phyloP scores from a whole-genome alignment of 495 filamentous ascomycete genomes.

The Penicillium longicatenatum region DNA sequence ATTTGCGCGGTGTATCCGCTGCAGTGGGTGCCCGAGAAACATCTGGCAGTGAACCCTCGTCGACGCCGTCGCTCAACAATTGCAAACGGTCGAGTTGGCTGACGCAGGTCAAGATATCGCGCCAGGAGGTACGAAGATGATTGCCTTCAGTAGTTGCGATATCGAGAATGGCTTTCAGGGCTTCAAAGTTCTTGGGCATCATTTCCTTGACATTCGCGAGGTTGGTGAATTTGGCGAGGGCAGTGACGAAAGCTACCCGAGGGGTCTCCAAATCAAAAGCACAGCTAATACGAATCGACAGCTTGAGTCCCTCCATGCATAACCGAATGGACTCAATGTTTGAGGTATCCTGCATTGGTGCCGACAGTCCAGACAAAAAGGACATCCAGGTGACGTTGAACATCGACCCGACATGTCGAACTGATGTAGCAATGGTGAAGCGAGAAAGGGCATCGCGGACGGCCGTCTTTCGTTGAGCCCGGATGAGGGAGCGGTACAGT shows the following conservation, averaged over 20 bases:
- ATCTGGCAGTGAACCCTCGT: slow-evolving; percentile 89
- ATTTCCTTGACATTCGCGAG: slow-evolving; percentile 95
- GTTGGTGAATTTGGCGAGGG: slow-evolving; percentile 90
- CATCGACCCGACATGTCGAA: slow-evolving; percentile 95
- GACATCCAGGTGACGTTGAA: slow-evolving; percentile 99
- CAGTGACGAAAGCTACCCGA: slow-evolving; percentile 90
- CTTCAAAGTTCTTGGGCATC: slow-evolving; percentile 94
- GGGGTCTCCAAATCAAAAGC: slow-evolving; percentile 90
- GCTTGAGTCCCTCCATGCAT: slow-evolving; percentile 93
- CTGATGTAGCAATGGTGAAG: slow-evolving; percentile 90
- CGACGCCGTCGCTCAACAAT: slow-evolving; percentile 89
- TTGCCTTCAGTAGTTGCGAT: slow-evolving; percentile 92
- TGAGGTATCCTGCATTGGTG: slow-evolving; percentile 85
- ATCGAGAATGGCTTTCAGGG: slow-evolving; percentile 85
- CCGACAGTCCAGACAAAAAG: slow-evolving; percentile 90
- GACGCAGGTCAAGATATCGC: slow-evolving; percentile 92
- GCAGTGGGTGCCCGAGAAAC: slow-evolving; percentile 76
- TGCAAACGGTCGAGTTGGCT: slow-evolving; percentile 96
- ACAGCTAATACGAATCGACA: slow-evolving; percentile 89
- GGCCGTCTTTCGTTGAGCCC: slow-evolving; percentile 77
- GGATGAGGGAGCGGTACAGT: slow-evolving; percentile 86
- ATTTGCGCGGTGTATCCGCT: slow-evolving; percentile 58
- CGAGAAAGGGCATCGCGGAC: slow-evolving; percentile 66
- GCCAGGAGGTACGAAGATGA: slow-evolving; percentile 84
- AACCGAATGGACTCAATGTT: slow-evolving; percentile 87